Percentiles rank a stretch among this genome's conserved stretches.
These are phyloP conservation scores for Leptographium procerum DNA, from an alignment of 2,329 filamentous ascomycete species.

Conservation along the genomic window DNA sequence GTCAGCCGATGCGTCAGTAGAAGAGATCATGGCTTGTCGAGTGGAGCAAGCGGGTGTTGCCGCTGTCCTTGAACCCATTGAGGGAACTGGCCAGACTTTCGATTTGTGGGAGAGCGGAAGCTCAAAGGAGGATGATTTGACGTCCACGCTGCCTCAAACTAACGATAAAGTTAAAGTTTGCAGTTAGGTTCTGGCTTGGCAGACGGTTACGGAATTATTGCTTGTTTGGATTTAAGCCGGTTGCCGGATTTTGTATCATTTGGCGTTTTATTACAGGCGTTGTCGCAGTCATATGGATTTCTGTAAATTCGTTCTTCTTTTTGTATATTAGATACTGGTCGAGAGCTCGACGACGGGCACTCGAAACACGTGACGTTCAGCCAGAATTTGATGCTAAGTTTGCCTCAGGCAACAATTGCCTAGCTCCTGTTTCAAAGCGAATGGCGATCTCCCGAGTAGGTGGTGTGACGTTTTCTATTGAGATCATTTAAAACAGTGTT, in stretches of 20 bases:
- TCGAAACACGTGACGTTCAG: neutral
- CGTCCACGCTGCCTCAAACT: neutral
- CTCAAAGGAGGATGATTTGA: slow-evolving; percentile 40
- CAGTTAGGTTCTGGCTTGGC: neutral
- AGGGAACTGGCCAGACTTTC: slow-evolving; percentile 49
- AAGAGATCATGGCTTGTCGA: slow-evolving; percentile 25
- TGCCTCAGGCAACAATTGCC: no score
- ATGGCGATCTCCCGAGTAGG: no score
- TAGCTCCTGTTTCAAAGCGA: no score
- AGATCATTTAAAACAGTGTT: no score
- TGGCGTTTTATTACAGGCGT: neutral
- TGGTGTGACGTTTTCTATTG: no score
- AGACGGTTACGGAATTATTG: neutral
- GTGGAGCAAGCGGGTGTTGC: slow-evolving; percentile 29
- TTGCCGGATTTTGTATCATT: neutral
- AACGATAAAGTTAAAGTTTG: neutral
- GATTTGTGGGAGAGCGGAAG: slow-evolving; percentile 63
- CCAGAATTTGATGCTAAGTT: no score
- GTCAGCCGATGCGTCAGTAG: slow-evolving; percentile 14
- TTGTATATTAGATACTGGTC: neutral
- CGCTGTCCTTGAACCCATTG: slow-evolving; percentile 40
- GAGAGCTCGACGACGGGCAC: no score
- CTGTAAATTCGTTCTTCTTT: neutral
- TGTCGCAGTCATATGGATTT: neutral
- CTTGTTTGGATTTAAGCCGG: neutral